Conservation (phyloP, 345 rosid genomes). For the Moricandia arvensis region DNA sequence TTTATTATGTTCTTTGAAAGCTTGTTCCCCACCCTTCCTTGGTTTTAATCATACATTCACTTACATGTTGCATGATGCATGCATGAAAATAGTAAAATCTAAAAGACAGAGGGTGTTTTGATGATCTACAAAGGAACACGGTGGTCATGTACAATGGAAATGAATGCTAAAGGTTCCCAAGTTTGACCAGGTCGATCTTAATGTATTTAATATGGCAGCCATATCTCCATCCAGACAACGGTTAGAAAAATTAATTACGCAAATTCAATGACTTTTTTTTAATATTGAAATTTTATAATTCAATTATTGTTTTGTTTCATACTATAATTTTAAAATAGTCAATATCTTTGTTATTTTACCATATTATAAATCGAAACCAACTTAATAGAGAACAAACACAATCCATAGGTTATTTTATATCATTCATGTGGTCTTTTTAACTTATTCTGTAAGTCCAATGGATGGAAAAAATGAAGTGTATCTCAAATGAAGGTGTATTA, state of each 20-base stretch:
- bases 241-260: no score
- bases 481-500: no score
- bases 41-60: background rate
- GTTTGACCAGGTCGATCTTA: background rate
- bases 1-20: constrained; percentile 33
- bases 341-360: background rate
- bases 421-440: background rate
- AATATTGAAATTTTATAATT: no score
- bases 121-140: background rate
- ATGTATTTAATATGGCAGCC: background rate
- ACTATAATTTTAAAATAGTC: background rate
- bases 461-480: background rate
- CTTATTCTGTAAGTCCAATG: constrained; percentile 6
- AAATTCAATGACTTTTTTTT: no score
- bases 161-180: background rate
- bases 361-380: background rate
- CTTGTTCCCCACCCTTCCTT: constrained; percentile 16
- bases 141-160: background rate
- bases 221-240: background rate
- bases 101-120: background rate
- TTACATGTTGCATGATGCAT: background rate
- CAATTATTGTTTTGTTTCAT: no score
- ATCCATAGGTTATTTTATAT: background rate
- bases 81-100: background rate
- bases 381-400: background rate